Percentiles rank a stretch among this genome's conserved stretches.
Conservation (phyloP, 495 filamentous ascomycete genomes). For the Aspergillus kassunensis region DNA sequence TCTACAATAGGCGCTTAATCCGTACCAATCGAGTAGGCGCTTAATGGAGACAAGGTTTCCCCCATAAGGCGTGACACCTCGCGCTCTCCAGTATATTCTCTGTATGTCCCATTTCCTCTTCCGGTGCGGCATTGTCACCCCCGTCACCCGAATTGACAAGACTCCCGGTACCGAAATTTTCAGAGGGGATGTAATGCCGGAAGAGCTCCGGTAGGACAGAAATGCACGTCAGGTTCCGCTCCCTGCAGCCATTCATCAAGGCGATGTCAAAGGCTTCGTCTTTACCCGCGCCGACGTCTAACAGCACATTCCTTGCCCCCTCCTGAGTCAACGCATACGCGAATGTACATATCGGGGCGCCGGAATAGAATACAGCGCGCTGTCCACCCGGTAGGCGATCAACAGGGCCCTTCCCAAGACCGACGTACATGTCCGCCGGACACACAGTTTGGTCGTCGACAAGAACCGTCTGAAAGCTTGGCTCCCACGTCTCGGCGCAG, state of each 20-base stretch:
- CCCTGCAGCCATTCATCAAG: slow-evolving; percentile 15
- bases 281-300: slow-evolving; percentile 13
- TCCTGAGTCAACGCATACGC: slow-evolving; percentile 36
- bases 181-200: slow-evolving; percentile 16
- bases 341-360: slow-evolving; percentile 42
- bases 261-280: slow-evolving; percentile 21
- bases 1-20: too few species aligned
- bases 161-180: slow-evolving; percentile 7
- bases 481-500: slow-evolving; percentile 33
- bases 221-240: slow-evolving; percentile 14
- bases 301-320: slow-evolving; percentile 21
- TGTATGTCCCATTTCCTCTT: slow-evolving; percentile 16
- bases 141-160: slow-evolving; percentile 14
- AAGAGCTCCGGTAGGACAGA: slow-evolving; percentile 20
- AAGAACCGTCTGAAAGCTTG: slow-evolving; percentile 13
- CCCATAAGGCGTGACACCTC: slow-evolving; percentile 17
- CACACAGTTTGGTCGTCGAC: slow-evolving; percentile 13
- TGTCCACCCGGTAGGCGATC: slow-evolving; percentile 18
- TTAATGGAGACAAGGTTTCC: not conserved
- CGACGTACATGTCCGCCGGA: slow-evolving; percentile 10
- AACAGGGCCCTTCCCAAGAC: slow-evolving; percentile 10
- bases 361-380: slow-evolving; percentile 35
- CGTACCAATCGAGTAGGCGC: too few species aligned
- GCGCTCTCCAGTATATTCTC: slow-evolving; percentile 22
- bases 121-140: slow-evolving; percentile 3